A percentile compares a stretch with the other conserved stretches of the same genome.
phyloP scores from a whole-genome alignment of 2,329 filamentous ascomycete genomes.

The Pleomassaria siparia region DNA sequence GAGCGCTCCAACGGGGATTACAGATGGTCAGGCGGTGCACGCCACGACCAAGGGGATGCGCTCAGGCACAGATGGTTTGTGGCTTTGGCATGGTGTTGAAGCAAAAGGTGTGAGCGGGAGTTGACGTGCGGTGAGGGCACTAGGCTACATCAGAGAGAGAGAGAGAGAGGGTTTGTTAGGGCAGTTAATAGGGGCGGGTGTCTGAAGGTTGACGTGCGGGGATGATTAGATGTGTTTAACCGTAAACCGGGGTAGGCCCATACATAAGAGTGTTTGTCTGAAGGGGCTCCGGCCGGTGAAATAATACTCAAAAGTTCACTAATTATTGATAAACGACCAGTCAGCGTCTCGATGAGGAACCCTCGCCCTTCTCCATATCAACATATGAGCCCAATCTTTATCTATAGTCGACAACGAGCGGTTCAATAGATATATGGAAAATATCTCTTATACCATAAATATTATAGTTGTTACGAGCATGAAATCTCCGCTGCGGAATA shows the following conservation, averaged over 20 bases:
- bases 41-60: conserved; percentile 21
- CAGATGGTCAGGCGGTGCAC: conserved; percentile 27
- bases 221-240: background rate
- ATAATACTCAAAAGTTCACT: too few relatives aligned
- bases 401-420: too few relatives aligned
- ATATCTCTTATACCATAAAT: too few relatives aligned
- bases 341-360: too few relatives aligned
- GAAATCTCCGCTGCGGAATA: too few relatives aligned
- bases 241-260: too few relatives aligned
- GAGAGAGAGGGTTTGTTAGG: conserved; percentile 6
- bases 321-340: too few relatives aligned
- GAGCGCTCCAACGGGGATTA: conserved; percentile 14
- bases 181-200: background rate
- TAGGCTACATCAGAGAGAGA: conserved; percentile 9
- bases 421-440: too few relatives aligned
- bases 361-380: too few relatives aligned
- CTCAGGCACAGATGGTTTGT: conserved; percentile 18
- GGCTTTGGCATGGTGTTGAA: conserved; percentile 14
- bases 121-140: conserved; percentile 10
- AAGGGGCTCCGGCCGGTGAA: too few relatives aligned
- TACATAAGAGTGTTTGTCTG: background rate
- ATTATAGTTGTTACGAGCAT: too few relatives aligned
- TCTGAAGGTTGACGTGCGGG: conserved; percentile 1
- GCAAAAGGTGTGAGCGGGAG: conserved; percentile 3
- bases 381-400: too few relatives aligned